Evolutionary conservation across 306 rosid species (phyloP).

Genomic region (Cicer judaicum): DNA sequence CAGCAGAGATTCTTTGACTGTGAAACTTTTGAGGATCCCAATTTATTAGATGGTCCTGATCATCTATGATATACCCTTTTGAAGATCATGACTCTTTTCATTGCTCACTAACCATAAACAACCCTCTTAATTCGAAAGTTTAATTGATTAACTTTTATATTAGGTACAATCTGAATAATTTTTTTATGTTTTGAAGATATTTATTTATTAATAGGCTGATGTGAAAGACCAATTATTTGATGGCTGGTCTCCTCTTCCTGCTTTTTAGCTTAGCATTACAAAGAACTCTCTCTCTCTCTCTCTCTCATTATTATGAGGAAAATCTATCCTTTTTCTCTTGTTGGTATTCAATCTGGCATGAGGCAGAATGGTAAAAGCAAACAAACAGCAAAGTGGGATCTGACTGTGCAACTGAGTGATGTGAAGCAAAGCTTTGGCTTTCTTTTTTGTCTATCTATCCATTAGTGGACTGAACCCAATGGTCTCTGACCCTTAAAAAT

Average conservation of each 20-base stretch:
- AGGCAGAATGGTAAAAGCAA: slow-evolving; percentile 54
- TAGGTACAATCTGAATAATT: neutral
- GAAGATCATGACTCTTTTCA: slow-evolving; percentile 15
- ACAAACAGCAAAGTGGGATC: slow-evolving; percentile 67
- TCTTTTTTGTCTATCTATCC: slow-evolving; percentile 56
- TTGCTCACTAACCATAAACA: neutral
- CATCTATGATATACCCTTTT: neutral
- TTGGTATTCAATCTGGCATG: slow-evolving; percentile 64
- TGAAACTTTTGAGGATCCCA: neutral
- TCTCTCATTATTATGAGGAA: slow-evolving; percentile 46
- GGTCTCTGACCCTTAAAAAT: slow-evolving; percentile 28
- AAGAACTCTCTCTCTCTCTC: slow-evolving; percentile 50
- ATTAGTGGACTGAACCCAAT: slow-evolving; percentile 47
- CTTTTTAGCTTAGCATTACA: slow-evolving; percentile 50
- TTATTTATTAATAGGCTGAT: slow-evolving; percentile 24
- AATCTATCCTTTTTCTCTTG: slow-evolving; percentile 54
- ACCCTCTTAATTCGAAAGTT: slow-evolving; percentile 5
- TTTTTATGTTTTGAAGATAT: slow-evolving; percentile 6
- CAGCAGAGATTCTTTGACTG: neutral
- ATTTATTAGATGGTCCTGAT: neutral
- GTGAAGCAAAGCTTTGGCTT: slow-evolving; percentile 54
- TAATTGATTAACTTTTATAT: slow-evolving; percentile 13
- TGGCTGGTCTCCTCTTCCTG: slow-evolving; percentile 67
- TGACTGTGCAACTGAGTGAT: slow-evolving; percentile 72
- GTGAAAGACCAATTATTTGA: slow-evolving; percentile 53